Evolutionary conservation across 1,284 basidiomycete species (phyloP).

Genomic region (Earliella scabrosa): DNA sequence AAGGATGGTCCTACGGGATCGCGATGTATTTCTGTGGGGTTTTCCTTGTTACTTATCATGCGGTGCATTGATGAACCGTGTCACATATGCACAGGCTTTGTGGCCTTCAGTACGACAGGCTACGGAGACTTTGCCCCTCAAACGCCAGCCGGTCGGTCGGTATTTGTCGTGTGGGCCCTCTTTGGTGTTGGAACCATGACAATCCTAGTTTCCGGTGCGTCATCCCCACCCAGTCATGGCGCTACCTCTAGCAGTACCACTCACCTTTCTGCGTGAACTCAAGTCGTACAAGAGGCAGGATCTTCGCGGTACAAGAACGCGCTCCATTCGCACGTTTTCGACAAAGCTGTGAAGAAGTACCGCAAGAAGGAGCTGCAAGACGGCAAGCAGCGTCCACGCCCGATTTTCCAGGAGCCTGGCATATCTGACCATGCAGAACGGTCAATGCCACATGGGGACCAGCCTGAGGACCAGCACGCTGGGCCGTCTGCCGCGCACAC

Average conservation of each 20-base stretch:
- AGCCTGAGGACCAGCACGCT: no score
- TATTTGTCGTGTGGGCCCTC: conserved; percentile 85
- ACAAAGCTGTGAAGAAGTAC: conserved; percentile 52
- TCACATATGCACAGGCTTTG: conserved; percentile 38
- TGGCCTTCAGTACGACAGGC: conserved; percentile 70
- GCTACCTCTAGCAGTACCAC: no score
- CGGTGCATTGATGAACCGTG: background rate
- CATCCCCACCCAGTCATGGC: no score
- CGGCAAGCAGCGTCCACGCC: conserved; percentile 12
- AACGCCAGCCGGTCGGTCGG: conserved; percentile 70
- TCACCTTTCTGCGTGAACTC: background rate
- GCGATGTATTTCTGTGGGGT: conserved; percentile 79
- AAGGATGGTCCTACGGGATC: conserved; percentile 53
- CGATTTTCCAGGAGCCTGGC: background rate
- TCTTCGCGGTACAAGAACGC: conserved; percentile 56
- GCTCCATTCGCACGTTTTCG: conserved; percentile 50
- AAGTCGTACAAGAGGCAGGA: conserved; percentile 70
- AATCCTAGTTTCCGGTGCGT: conserved; percentile 68
- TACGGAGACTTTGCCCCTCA: conserved; percentile 70
- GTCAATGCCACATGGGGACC: no score
- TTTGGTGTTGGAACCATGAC: conserved; percentile 79
- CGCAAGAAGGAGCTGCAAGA: conserved; percentile 29
- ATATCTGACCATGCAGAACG: no score
- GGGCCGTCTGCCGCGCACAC: no score
- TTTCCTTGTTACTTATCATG: conserved; percentile 23